These are phyloP conservation scores for Kodamaea nitidulidarum DNA, from an alignment of 805 yeast species.

Conservation along the genomic window DNA sequence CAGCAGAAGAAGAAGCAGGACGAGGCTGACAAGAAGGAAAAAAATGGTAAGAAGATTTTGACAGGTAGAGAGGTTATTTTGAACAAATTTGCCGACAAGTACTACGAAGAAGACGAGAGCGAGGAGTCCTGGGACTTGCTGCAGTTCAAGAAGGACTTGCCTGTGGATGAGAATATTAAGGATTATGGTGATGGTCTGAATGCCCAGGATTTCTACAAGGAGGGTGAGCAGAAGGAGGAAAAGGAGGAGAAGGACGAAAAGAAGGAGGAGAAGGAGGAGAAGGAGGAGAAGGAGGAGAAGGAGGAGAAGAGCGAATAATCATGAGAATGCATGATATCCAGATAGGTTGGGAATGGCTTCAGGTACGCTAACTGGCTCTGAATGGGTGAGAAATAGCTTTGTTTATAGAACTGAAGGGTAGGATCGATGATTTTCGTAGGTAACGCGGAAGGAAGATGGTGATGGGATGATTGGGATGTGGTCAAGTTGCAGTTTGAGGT, in stretches of 20 bases:
- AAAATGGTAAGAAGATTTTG: constrained; percentile 42
- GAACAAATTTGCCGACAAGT: constrained; percentile 55
- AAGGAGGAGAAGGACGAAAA: neutral
- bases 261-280: neutral
- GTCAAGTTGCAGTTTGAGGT: too few species aligned
- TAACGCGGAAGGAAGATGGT: too few species aligned
- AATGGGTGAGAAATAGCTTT: neutral
- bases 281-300: too few species aligned
- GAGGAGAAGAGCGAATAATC: too few species aligned
- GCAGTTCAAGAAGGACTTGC: constrained; percentile 52
- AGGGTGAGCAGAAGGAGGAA: constrained; percentile 5
- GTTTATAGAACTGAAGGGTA: constrained; percentile 2
- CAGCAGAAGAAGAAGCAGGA: constrained; percentile 55
- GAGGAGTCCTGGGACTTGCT: constrained; percentile 54
- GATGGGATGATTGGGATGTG: too few species aligned
- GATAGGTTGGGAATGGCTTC: neutral
- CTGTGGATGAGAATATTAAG: constrained; percentile 46
- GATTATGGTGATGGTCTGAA: constrained; percentile 70
- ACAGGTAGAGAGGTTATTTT: constrained; percentile 69
- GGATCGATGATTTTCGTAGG: neutral
- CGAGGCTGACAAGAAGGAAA: constrained; percentile 30
- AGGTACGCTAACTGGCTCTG: too few species aligned
- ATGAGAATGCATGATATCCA: too few species aligned
- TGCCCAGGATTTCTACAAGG: constrained; percentile 23
- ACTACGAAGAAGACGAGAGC: constrained; percentile 46